Evolutionary conservation across 495 filamentous ascomycete species (phyloP), one percentile per base, ranked within the genome.

Genomic region (Annulohypoxylon maeteangense): DNA sequence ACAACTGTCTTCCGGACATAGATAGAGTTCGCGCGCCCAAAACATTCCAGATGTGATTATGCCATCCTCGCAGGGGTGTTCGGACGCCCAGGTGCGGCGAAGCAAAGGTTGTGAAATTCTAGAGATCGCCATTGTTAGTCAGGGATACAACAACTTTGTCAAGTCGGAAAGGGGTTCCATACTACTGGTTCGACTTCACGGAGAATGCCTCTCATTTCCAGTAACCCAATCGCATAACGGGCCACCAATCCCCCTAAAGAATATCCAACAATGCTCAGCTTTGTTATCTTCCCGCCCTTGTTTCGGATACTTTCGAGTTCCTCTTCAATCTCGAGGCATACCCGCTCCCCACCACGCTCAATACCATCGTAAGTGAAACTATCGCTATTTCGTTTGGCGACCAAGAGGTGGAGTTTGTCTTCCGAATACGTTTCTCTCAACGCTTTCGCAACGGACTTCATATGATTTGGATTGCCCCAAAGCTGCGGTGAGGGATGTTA

Each of bases 81-180:
- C 92, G 85, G 7, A 95, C 92, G 18, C 95, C 95, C 0, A 98
- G 87, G 80, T 98, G 94, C 18, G 95, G 95, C 14, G 90, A 89
- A 23, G 92, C 95, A 79, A 98, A 98, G 1, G 93, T 96, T 2
- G 92, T 92, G 76, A 98, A 98, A 80, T 97, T 97, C 87, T 90
- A 62, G 18, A 11, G 1, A 29, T 8, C n/a, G 44, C 11, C 5
- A n/a, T n/a, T n/a, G 69, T 81, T 40, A 78, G 76, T 18, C 42
- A 34, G 18, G n/a, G 32, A 14, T 51, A 29, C 10, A 16, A 22
- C 4, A 12, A 20, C 20, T 42, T 22, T 36, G 53, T 45, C 29
- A 20, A 5, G 29, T 42, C 22, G 45, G 11, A n/a, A 32, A 32
- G 4, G 8, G 7, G 10, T 51, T 62, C 5, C 86, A 42, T 83